These are phyloP conservation scores for Chaetoceros tenuissimus DNA, from an alignment of 108 stramenopile genomes.

Conservation along the genomic window DNA sequence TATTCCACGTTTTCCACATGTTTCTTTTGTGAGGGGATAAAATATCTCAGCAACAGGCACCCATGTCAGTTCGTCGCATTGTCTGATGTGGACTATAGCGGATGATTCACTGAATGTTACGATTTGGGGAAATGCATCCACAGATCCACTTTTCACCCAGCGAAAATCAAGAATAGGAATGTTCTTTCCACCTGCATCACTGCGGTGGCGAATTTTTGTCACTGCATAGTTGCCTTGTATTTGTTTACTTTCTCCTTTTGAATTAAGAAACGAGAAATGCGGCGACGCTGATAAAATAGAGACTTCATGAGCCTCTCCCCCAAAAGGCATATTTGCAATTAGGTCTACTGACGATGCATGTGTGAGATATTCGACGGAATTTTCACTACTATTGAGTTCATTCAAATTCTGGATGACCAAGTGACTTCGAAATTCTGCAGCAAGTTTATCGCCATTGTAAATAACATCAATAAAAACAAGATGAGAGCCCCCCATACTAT, in stretches of 20 bases:
- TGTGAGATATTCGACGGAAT: not conserved
- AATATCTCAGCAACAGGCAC: constrained; percentile 26
- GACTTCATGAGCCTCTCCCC: not conserved
- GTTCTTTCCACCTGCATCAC: not conserved
- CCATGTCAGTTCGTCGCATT: constrained; percentile 34
- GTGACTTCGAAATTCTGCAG: not conserved
- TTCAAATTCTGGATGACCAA: not conserved
- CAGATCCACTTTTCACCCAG: constrained; percentile 52
- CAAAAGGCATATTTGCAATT: constrained; percentile 1
- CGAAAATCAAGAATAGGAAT: constrained; percentile 45
- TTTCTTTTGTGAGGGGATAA: constrained; percentile 19
- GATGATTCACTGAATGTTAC: constrained; percentile 37
- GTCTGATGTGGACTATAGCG: constrained; percentile 44
- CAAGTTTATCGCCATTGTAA: not conserved
- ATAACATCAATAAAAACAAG: constrained; percentile 35
- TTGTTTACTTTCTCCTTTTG: not conserved
- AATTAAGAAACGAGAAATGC: constrained; percentile 5
- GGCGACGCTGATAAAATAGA: constrained; percentile 1
- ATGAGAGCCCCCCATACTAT: constrained; percentile 26
- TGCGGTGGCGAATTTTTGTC: not conserved
- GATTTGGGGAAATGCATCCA: constrained; percentile 58
- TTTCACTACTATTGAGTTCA: not conserved
- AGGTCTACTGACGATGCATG: constrained; percentile 4
- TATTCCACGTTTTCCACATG: not conserved
- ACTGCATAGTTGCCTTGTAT: not conserved